phyloP scores from a whole-genome alignment of 2,329 filamentous ascomycete genomes.

The Ophiocordyceps polyrhachis-furcata region DNA sequence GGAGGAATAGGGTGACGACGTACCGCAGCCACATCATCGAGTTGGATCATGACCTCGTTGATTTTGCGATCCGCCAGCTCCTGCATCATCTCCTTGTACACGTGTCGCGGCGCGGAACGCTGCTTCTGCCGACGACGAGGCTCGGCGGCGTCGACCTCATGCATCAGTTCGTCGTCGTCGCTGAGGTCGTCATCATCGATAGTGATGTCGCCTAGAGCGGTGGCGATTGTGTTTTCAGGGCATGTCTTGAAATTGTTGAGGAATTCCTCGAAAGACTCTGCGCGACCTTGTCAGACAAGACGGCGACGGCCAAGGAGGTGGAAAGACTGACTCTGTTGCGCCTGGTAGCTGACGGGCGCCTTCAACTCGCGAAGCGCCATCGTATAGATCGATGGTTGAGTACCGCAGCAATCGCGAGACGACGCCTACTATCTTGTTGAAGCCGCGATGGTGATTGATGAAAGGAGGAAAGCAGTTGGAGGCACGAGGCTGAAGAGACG shows the following conservation, averaged over 20 bases:
- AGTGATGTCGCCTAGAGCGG: slow-evolving; percentile 67
- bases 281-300: slow-evolving; percentile 10
- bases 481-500: neutral
- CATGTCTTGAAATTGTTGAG: slow-evolving; percentile 72
- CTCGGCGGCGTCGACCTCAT: slow-evolving; percentile 49
- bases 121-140: slow-evolving; percentile 26
- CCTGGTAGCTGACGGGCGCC: slow-evolving; percentile 68
- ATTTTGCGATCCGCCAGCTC: slow-evolving; percentile 64
- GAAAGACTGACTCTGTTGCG: slow-evolving; percentile 52
- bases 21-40: slow-evolving; percentile 71
- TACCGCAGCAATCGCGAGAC: neutral
- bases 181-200: slow-evolving; percentile 74
- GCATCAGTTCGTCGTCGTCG: slow-evolving; percentile 88
- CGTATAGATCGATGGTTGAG: slow-evolving; percentile 5
- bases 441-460: neutral
- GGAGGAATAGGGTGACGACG: neutral
- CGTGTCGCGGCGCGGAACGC: slow-evolving; percentile 45
- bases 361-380: slow-evolving; percentile 80
- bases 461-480: neutral
- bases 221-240: slow-evolving; percentile 50
- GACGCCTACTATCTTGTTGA: neutral
- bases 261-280: slow-evolving; percentile 75
- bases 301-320: slow-evolving; percentile 1
- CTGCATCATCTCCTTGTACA: slow-evolving; percentile 80
- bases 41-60: slow-evolving; percentile 65